Conservation (phyloP, 805 yeast species). For the Monosporozyma aquatica region DNA sequence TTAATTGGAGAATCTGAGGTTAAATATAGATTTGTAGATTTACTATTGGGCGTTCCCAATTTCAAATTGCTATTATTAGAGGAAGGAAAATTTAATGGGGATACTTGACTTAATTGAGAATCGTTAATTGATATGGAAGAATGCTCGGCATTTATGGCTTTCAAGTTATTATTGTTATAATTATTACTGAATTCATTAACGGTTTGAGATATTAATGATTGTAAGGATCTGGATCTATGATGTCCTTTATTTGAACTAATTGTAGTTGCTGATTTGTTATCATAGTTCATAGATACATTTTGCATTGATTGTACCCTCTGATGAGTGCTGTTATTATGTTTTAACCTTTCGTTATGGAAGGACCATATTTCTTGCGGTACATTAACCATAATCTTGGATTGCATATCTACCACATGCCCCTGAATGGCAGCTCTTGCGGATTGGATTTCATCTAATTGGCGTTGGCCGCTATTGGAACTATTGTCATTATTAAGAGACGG, state of each 20-base stretch:
- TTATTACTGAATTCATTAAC: constrained; percentile 9
- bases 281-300: background rate
- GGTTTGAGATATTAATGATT: constrained; percentile 24
- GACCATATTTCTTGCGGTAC: constrained; percentile 28
- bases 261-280: background rate
- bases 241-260: constrained; percentile 3
- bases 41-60: background rate
- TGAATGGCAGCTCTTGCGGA: background rate
- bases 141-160: no score
- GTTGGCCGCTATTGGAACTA: background rate
- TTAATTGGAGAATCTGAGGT: constrained; percentile 33
- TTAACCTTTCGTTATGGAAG: constrained; percentile 14
- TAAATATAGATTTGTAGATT: constrained; percentile 21
- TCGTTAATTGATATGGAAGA: background rate
- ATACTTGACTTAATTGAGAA: constrained; percentile 1
- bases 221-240: constrained; percentile 18
- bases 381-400: constrained; percentile 22
- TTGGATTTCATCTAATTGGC: no score
- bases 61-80: background rate
- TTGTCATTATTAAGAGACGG: background rate
- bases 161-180: no score
- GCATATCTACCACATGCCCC: constrained; percentile 23
- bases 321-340: constrained; percentile 1
- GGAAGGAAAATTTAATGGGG: constrained; percentile 15
- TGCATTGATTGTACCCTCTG: constrained; percentile 1